Percentiles rank a stretch among this genome's conserved stretches.
These are phyloP conservation scores for Ustilaginoidea virens DNA, from an alignment of 2,329 filamentous ascomycete species.

Conservation along the genomic window DNA sequence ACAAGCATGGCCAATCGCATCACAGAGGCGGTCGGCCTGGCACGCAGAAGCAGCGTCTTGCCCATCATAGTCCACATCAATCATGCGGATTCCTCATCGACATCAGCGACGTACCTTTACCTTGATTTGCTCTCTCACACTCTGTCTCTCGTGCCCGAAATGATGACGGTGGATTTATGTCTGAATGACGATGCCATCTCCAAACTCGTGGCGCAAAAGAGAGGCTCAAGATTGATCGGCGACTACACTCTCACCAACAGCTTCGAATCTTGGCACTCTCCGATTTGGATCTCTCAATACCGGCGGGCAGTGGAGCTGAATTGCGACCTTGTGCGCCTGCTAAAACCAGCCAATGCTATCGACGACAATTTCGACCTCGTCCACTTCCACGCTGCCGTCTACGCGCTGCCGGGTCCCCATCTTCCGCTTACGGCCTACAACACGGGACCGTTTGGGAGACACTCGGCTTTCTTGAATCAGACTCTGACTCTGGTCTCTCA, in stretches of 20 bases:
- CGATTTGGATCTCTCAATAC: constrained; percentile 40
- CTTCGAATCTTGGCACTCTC: constrained; percentile 39
- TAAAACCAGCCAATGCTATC: constrained; percentile 37
- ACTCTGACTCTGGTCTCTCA: constrained; percentile 45
- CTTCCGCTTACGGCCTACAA: constrained; percentile 50
- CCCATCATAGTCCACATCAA: constrained; percentile 40
- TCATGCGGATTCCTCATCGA: constrained; percentile 11
- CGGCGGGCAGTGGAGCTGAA: constrained; percentile 39
- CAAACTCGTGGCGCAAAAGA: constrained; percentile 33
- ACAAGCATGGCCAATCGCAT: constrained; percentile 30
- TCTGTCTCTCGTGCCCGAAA: constrained; percentile 46
- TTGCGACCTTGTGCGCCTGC: constrained; percentile 47
- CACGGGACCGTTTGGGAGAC: constrained; percentile 43
- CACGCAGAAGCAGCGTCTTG: constrained; percentile 46
- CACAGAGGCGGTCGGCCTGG: constrained; percentile 40
- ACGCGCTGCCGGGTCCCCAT: constrained; percentile 21
- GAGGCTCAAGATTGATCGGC: constrained; percentile 46
- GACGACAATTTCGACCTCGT: constrained; percentile 48
- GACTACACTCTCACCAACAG: constrained; percentile 27
- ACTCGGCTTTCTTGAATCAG: constrained; percentile 51
- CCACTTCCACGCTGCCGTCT: constrained; percentile 34
- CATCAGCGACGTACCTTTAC: constrained; percentile 23
- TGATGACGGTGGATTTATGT: constrained; percentile 44
- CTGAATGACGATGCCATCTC: constrained; percentile 35
- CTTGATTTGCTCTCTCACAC: constrained; percentile 42